These are phyloP conservation scores for Leccinum rimulosum DNA, from an alignment of 768 basidiomycete genomes.

Conservation along the genomic window DNA sequence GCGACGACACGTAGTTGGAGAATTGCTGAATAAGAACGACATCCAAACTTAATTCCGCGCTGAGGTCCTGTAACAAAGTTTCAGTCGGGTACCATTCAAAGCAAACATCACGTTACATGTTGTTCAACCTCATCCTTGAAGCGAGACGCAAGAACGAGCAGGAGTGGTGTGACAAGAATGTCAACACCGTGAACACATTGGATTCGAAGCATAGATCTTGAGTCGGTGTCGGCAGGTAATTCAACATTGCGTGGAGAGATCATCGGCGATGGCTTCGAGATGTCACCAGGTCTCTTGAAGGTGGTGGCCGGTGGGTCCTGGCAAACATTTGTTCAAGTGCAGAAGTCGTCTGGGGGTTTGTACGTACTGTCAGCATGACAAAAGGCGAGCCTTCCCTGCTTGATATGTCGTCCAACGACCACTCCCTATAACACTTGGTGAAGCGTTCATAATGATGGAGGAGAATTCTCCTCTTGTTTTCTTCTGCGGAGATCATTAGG, in stretches of 20 bases:
- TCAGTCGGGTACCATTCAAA: slow-evolving; percentile 4
- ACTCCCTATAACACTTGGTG: slow-evolving; percentile 46
- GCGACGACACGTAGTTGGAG: slow-evolving; percentile 28
- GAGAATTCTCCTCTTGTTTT: slow-evolving; percentile 20
- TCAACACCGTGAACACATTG: slow-evolving; percentile 37
- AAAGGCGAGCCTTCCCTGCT: slow-evolving; percentile 52
- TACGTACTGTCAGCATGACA: slow-evolving; percentile 41
- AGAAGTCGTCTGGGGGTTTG: neutral
- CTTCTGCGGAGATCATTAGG: slow-evolving; percentile 22
- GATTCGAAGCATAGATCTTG: slow-evolving; percentile 35
- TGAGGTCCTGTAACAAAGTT: slow-evolving; percentile 29
- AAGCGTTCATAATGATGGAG: slow-evolving; percentile 48
- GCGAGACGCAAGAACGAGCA: slow-evolving; percentile 40
- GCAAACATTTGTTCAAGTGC: neutral
- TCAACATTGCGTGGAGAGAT: slow-evolving; percentile 6
- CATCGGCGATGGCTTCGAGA: slow-evolving; percentile 1
- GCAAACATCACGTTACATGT: slow-evolving; percentile 37
- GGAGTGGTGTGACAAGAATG: slow-evolving; percentile 54
- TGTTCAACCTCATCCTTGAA: slow-evolving; percentile 48
- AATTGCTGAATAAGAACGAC: slow-evolving; percentile 42
- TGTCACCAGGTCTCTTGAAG: slow-evolving; percentile 6
- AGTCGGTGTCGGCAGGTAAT: neutral
- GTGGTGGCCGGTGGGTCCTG: slow-evolving; percentile 13
- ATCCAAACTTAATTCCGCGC: slow-evolving; percentile 40
- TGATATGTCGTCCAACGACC: slow-evolving; percentile 33